Evolutionary conservation across 2,329 filamentous ascomycete species (phyloP), one percentile per base, ranked within the genome.

Genomic region (Fusarium sp.): DNA sequence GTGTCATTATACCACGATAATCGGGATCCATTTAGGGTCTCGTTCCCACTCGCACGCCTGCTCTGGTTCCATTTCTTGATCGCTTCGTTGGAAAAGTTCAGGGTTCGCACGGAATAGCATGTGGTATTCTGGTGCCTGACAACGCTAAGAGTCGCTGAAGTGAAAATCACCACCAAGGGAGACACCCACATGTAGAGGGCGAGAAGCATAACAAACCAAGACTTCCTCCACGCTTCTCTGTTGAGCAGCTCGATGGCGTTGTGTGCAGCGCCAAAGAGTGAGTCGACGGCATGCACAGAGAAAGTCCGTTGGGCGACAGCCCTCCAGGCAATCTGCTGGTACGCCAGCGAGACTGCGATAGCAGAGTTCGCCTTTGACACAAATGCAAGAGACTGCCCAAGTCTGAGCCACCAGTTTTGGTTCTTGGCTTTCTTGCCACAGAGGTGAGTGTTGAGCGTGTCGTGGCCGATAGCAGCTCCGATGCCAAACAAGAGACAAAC

Each of bases 101-200:
- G 58, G 2, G 67, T 70, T 6, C 66, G 50, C 14, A 70, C 42
- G 0, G 56, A 54, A 0, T 36, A 36, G 9, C 63, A 69, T 29
- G 17, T 43, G 13, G 40, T 47, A 10, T 55, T 17, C 4, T 62
- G 35, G 1, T 47, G 27, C 1, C 8, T 53, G n/a, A 58, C 33
- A 3, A 69, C 63, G 4, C 20, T 54, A 0, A 70, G 63, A 11
- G 67, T 70, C 4, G 66, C 63, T 0, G 67, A 65, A 7, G 67
- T 53, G 37, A 70, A 67, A 9, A 70, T 69, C 3, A 70, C 59
- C 6, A 70, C 56, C 0, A 69, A 41, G 0, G 63, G 67, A 2
- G 58, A 65, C 2, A 49, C 40, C 63, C 63, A 67, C 29, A 59
- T 25, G 13, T 64, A 69, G 9, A 69, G 49, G 11, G 66, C 59